A percentile compares a stretch with the other conserved stretches of the same genome.
These are phyloP conservation scores for Canavalia ensiformis DNA, from an alignment of 306 rosid genomes.

Conservation along the genomic window DNA sequence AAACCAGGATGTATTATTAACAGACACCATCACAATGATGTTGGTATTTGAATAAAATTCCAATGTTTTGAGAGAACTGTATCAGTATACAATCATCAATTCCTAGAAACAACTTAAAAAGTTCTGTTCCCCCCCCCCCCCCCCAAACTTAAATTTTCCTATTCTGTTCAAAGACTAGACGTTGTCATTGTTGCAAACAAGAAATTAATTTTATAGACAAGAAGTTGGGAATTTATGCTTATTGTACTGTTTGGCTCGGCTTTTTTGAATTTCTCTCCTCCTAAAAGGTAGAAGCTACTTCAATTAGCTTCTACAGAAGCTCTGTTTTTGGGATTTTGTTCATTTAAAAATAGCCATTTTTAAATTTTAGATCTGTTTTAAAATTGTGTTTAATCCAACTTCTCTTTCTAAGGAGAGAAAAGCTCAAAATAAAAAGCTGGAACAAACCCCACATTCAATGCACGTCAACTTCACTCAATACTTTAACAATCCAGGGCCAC, in stretches of 20 bases:
- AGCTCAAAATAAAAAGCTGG: background rate
- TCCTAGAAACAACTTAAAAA: constrained; percentile 10
- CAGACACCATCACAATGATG: constrained; percentile 17
- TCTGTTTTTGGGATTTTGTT: background rate
- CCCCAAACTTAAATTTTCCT: background rate
- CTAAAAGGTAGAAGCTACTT: background rate
- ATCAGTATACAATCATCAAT: constrained; percentile 26
- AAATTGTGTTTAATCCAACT: background rate
- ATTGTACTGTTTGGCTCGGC: background rate
- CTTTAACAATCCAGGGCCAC: constrained; percentile 1
- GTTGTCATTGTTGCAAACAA: constrained; percentile 1
- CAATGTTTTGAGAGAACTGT: constrained; percentile 30
- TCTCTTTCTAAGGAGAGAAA: background rate
- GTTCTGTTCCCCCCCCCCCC: constrained; percentile 21
- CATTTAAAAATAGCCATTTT: background rate
- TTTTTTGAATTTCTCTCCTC: background rate
- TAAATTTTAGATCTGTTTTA: background rate
- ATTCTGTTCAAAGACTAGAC: background rate
- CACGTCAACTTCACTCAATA: constrained; percentile 5
- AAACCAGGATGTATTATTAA: background rate
- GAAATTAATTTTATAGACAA: constrained; percentile 24
- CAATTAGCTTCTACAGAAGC: background rate
- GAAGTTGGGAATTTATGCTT: constrained; percentile 20
- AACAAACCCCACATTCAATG: background rate
- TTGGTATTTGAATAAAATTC: constrained; percentile 21